A percentile compares a stretch with the other conserved stretches of the same genome.
Conservation (phyloP, 805 yeast genomes). For the Tetrapisispora namnaoensis region DNA sequence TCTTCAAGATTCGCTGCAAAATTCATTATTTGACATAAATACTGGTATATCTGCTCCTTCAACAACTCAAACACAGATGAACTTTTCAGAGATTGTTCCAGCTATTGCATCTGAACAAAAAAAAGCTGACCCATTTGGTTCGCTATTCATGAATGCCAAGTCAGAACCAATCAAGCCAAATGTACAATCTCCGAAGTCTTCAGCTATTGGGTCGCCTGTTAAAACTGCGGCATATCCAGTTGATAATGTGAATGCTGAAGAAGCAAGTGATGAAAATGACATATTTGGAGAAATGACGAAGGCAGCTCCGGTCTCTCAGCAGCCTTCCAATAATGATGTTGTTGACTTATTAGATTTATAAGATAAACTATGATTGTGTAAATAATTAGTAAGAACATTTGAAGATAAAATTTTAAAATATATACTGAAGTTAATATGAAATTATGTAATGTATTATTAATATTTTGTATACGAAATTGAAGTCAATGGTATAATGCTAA, state of each 20-base stretch:
- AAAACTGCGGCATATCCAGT: not conserved
- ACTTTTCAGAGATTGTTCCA: conserved; percentile 16
- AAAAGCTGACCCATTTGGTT: conserved; percentile 60
- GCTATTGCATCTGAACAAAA: conserved; percentile 33
- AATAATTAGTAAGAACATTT: not conserved
- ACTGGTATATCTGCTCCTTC: conserved; percentile 18
- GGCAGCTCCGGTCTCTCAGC: conserved; percentile 5
- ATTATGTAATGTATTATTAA: too few relatives aligned
- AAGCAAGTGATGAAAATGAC: conserved; percentile 17
- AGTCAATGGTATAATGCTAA: too few relatives aligned
- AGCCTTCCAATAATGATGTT: conserved; percentile 13
- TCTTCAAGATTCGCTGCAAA: conserved; percentile 7
- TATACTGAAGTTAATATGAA: not conserved
- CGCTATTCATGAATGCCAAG: conserved; percentile 58
- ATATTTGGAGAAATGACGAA: conserved; percentile 28
- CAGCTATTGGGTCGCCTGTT: conserved; percentile 1
- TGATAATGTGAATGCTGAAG: too few relatives aligned
- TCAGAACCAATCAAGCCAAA: conserved; percentile 7
- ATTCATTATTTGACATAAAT: conserved; percentile 28
- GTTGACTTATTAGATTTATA: conserved; percentile 26
- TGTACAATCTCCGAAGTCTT: not conserved
- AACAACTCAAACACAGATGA: not conserved
- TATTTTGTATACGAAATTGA: not conserved
- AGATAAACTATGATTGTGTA: not conserved
- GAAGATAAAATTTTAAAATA: too few relatives aligned